Conservation (phyloP, 139 green algal species). For the Auxenochlorella pyrenoidosa region DNA sequence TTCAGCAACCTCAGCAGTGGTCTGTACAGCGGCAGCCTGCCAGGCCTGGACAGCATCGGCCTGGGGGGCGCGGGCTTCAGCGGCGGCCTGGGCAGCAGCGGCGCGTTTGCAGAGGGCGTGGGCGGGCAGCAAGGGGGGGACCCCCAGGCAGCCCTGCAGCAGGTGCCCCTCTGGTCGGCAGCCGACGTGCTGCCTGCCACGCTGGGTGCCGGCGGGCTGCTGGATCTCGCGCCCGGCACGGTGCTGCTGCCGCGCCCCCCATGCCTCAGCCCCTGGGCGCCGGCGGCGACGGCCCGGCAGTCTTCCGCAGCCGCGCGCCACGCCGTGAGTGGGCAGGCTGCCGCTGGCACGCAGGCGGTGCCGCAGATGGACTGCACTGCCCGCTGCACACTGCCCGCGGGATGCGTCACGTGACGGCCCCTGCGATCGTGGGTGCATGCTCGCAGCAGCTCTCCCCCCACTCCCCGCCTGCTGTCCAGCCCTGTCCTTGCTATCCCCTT, state of each 20-base stretch:
- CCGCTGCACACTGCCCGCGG: no score
- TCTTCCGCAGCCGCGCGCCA: background rate
- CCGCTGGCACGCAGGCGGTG: no score
- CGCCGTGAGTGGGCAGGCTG: background rate
- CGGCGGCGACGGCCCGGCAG: background rate
- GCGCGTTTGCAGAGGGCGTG: background rate
- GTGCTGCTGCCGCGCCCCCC: background rate
- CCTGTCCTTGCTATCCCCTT: no score
- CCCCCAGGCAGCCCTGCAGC: background rate
- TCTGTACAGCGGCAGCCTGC: background rate
- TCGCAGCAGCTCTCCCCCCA: no score
- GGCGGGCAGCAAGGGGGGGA: background rate
- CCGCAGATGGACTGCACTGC: no score
- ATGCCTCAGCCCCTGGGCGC: background rate
- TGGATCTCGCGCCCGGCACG: background rate
- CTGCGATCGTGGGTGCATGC: no score
- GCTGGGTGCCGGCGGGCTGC: background rate
- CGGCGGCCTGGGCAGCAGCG: background rate
- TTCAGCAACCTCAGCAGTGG: background rate
- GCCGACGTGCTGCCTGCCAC: slow-evolving; percentile 19
- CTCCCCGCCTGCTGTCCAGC: no score
- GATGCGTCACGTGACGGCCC: no score
- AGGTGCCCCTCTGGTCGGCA: slow-evolving; percentile 1
- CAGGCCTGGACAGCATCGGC: background rate
- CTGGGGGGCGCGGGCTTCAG: background rate